These are phyloP conservation scores for Cladosporium sp. DNA, from an alignment of 2,329 filamentous ascomycete species.

Conservation along the genomic window DNA sequence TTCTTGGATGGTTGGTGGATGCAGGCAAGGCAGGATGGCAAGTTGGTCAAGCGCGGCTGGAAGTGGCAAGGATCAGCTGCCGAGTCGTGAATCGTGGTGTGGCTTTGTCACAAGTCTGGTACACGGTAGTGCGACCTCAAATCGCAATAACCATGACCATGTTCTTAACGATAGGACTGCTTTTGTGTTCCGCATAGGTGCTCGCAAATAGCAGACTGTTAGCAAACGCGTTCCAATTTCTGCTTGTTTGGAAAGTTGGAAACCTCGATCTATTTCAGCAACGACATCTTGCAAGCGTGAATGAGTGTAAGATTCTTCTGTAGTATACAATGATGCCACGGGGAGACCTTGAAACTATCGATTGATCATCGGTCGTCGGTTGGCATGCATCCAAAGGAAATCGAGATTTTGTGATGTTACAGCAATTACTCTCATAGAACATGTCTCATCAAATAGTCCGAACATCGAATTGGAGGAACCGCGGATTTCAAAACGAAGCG, in stretches of 20 bases:
- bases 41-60: slow-evolving; percentile 7
- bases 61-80: slow-evolving; percentile 11
- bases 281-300: neutral
- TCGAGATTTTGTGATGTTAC: no score
- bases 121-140: neutral
- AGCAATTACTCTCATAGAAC: no score
- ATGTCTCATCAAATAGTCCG: neutral
- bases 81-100: neutral
- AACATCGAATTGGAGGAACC: no score
- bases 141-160: neutral
- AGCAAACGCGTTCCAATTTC: neutral
- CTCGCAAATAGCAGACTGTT: neutral
- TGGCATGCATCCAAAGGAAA: neutral
- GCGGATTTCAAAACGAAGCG: neutral
- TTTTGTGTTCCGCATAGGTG: neutral
- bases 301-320: neutral
- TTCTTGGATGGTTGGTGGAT: neutral
- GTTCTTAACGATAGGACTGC: neutral
- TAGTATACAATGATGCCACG: neutral
- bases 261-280: neutral
- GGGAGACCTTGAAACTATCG: neutral
- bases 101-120: neutral
- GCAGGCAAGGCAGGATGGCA: neutral
- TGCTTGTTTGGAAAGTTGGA: no score
- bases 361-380: neutral